Evolutionary conservation across 129 eudicot species (phyloP).

Genomic region (Centrapalus pauciflorus): DNA sequence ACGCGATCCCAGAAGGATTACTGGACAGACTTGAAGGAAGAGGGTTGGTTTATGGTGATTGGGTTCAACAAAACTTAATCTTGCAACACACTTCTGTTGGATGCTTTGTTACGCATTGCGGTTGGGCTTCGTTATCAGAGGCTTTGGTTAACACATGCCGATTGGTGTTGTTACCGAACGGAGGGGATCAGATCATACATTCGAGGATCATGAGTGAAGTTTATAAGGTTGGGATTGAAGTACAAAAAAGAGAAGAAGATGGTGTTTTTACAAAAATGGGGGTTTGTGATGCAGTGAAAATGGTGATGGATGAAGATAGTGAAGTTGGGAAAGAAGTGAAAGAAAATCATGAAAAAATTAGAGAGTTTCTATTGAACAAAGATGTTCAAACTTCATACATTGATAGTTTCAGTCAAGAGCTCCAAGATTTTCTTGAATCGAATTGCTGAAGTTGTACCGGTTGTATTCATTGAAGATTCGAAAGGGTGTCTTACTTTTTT

Average conservation of each 20-base stretch:
- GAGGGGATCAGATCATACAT: constrained; percentile 23
- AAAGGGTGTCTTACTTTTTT: too few relatives aligned
- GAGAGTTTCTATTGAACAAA: constrained; percentile 6
- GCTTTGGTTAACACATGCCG: constrained; percentile 9
- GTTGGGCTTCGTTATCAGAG: constrained; percentile 23
- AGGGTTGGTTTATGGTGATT: constrained; percentile 15
- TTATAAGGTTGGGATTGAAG: constrained; percentile 25
- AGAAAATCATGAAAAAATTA: constrained; percentile 12
- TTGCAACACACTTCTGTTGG: constrained; percentile 24
- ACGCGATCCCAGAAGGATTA: constrained; percentile 24
- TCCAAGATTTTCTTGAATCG: constrained; percentile 5
- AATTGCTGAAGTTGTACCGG: too few relatives aligned
- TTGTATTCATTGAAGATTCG: too few relatives aligned
- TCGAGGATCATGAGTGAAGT: constrained; percentile 18
- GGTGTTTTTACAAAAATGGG: constrained; percentile 19
- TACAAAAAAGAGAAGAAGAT: constrained; percentile 23
- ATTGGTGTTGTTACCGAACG: constrained; percentile 20
- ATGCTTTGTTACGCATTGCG: constrained; percentile 27
- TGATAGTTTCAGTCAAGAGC: constrained; percentile 20
- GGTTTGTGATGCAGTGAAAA: constrained; percentile 16
- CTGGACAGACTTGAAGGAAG: constrained; percentile 21
- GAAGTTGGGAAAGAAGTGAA: constrained; percentile 16
- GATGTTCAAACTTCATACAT: constrained; percentile 16
- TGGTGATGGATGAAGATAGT: constrained; percentile 18
- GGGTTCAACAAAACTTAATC: constrained; percentile 22